Base-by-base conservation (phyloP, 228 moss, liverwort and hornwort species). In the Sphagnum magellanicum region DNA sequence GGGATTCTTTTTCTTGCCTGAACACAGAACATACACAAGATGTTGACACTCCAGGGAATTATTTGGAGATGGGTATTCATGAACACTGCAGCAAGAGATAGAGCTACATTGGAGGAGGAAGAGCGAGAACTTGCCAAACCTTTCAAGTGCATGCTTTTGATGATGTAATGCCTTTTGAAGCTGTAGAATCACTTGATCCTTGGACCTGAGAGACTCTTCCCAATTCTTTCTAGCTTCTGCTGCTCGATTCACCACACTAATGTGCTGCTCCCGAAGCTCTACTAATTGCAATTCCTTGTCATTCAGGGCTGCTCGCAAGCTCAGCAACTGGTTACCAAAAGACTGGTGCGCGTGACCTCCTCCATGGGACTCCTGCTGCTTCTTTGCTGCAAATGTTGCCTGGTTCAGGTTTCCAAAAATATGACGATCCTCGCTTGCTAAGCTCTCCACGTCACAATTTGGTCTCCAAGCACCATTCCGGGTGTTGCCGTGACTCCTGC, bases 231-330 rank as follows among this genome's bases (percentile, higher is more conserved):
- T 83, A 9, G 89, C 85, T 65, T 89, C 83, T 5, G 87, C 82
- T 11, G 81, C 78, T 61, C 91, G 80, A 67, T 88, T 88, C 59
- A 94, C 85, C 48, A 89, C 79, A 50, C 75, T 81, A 15, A 91
- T 79, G 62, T 91, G 86, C 63, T 94, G 89, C 72, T 94, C 91
- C 59, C 89, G 85, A 52, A 94, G 84, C 79, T 94, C 94, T 65
- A 94, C 94, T 52, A 94, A 83, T 78, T 94, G 89, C 72, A 94
- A 64, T 73, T 94, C 94, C 76, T 94, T 94, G 74, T 94, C 88
- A 67, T 86, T 94, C 64, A 94, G 67, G 51, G 87, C 82, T 8
- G 83, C 87, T 66, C 86, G 76, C 50, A 94, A 77, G 71, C 76
- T 73, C 76, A 89, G 65, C 65, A 94, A 77, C 63, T 83, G 87